Conservation (phyloP, 495 filamentous ascomycete genomes). For the Aspergillus ostianus region DNA sequence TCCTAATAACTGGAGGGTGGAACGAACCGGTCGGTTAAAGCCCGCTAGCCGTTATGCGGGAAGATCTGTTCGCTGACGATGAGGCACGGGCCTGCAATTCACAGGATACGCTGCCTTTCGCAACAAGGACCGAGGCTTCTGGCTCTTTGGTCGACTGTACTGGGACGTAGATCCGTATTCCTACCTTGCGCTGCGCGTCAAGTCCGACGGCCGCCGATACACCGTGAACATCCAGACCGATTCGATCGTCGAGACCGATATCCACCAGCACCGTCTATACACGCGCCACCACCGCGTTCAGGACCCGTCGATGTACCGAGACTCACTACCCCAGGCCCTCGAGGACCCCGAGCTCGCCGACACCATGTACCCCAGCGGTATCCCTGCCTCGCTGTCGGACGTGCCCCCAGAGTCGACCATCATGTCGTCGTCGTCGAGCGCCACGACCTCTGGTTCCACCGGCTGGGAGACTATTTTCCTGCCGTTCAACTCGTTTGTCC, state of each 20-base stretch:
- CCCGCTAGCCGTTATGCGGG: not conserved
- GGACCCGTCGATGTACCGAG: constrained; percentile 11
- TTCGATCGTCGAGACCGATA: constrained; percentile 82
- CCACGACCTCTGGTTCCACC: constrained; percentile 53
- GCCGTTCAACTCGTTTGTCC: constrained; percentile 86
- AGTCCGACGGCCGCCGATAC: constrained; percentile 87
- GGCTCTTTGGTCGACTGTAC: constrained; percentile 75
- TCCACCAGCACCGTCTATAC: constrained; percentile 93
- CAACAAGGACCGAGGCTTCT: constrained; percentile 54
- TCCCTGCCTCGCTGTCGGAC: constrained; percentile 40
- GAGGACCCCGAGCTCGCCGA: constrained; percentile 25
- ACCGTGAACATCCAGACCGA: constrained; percentile 96
- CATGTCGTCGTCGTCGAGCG: constrained; percentile 30
- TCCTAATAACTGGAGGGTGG: constrained; percentile 48
- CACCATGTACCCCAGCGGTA: constrained; percentile 26
- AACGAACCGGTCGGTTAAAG: constrained; percentile 67
- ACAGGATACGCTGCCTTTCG: constrained; percentile 90
- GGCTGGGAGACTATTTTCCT: constrained; percentile 93
- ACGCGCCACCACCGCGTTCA: constrained; percentile 56
- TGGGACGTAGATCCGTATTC: constrained; percentile 89
- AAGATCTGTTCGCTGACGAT: not conserved
- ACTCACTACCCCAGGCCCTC: constrained; percentile 19
- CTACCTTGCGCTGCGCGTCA: constrained; percentile 86
- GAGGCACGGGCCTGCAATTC: constrained; percentile 20
- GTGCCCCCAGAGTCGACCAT: constrained; percentile 41